Percentiles rank a stretch among this genome's conserved stretches.
These are phyloP conservation scores for Fusarium azukiicola DNA, from an alignment of 2,329 filamentous ascomycete genomes.

Conservation along the genomic window DNA sequence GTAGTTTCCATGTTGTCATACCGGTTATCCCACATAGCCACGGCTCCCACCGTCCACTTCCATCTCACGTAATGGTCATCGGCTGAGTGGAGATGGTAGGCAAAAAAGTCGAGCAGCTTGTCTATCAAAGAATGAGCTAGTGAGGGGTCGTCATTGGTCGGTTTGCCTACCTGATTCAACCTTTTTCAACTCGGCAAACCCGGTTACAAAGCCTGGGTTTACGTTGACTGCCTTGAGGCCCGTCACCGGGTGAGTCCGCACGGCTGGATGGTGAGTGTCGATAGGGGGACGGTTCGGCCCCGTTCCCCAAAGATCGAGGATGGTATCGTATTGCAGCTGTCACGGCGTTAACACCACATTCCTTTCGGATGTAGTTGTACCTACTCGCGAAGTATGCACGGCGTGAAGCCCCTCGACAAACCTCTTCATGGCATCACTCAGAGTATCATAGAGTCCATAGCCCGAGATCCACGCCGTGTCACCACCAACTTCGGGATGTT, in stretches of 20 bases:
- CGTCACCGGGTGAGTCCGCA: slow-evolving; percentile 72
- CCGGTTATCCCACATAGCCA: slow-evolving; percentile 74
- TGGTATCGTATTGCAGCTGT: slow-evolving; percentile 35
- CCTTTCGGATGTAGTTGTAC: neutral
- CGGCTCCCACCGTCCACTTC: slow-evolving; percentile 72
- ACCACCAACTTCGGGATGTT: slow-evolving; percentile 69
- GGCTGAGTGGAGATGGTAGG: slow-evolving; percentile 70
- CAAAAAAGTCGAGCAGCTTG: slow-evolving; percentile 68
- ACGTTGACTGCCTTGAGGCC: slow-evolving; percentile 70
- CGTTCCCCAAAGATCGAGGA: slow-evolving; percentile 32
- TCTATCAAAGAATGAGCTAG: slow-evolving; percentile 6
- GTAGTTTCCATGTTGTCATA: neutral
- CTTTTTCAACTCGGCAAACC: slow-evolving; percentile 72
- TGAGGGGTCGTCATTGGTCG: neutral
- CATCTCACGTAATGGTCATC: slow-evolving; percentile 73
- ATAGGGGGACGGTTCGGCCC: slow-evolving; percentile 63
- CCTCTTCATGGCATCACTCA: slow-evolving; percentile 66
- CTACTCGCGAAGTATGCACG: slow-evolving; percentile 64
- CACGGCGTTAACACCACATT: neutral
- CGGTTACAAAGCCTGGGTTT: slow-evolving; percentile 69
- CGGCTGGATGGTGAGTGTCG: slow-evolving; percentile 71
- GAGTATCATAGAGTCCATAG: slow-evolving; percentile 68
- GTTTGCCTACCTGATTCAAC: slow-evolving; percentile 66
- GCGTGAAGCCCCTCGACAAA: slow-evolving; percentile 69
- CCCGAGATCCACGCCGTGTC: slow-evolving; percentile 72